A percentile compares a stretch with the other conserved stretches of the same genome.
Evolutionary conservation across 441 rosid species (phyloP).

Genomic region (Adansonia gregorii): DNA sequence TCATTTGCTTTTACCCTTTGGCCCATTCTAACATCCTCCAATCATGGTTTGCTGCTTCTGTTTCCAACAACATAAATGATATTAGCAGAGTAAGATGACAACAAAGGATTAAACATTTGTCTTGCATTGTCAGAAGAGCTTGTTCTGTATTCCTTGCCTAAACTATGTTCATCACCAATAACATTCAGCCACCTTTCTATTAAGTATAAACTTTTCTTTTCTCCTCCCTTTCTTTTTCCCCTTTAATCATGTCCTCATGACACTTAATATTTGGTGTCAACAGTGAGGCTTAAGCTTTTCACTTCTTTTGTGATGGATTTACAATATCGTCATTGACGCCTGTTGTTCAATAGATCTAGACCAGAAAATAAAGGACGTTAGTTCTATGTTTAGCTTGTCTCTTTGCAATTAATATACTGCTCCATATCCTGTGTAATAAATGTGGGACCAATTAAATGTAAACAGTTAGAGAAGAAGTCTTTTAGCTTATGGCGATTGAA

Average conservation of each 20-base stretch:
- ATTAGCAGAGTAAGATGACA: not conserved
- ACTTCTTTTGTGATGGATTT: not conserved
- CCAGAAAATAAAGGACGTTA: not conserved
- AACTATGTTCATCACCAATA: not conserved
- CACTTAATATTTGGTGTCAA: not conserved
- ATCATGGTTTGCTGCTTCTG: not conserved
- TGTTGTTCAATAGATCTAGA: not conserved
- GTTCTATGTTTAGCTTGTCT: not conserved
- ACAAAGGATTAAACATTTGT: not conserved
- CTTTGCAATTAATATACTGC: not conserved
- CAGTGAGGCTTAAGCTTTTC: not conserved
- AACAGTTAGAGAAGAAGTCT: not conserved
- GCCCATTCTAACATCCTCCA: no score
- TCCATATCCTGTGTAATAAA: not conserved
- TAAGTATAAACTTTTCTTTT: no score
- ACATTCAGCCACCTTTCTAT: not conserved
- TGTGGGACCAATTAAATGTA: constrained; percentile 1
- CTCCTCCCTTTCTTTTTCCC: not conserved
- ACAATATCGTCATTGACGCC: not conserved
- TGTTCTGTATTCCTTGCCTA: not conserved
- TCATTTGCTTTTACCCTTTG: no score
- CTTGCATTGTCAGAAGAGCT: not conserved
- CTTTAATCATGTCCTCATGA: not conserved
- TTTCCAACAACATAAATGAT: not conserved
- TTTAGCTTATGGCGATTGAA: not conserved